Evolutionary conservation across 148 eudicot species (phyloP).

Genomic region (Agrostemma githago): DNA sequence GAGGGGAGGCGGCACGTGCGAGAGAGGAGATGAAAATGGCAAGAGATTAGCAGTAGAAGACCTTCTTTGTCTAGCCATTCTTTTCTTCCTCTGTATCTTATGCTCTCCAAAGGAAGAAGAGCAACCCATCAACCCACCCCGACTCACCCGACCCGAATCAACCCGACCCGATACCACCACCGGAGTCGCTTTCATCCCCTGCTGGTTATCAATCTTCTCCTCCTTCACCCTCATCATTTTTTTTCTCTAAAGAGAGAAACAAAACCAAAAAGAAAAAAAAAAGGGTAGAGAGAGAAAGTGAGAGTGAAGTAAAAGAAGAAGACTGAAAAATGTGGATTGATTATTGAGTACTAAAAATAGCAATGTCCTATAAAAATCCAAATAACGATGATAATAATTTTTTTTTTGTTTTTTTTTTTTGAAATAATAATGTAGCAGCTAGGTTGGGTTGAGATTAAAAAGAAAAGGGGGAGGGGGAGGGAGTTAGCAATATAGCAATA

Average conservation of each 20-base stretch:
- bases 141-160: slow-evolving; percentile 20
- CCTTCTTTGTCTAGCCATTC: slow-evolving; percentile 33
- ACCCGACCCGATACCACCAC: neutral
- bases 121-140: neutral
- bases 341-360: slow-evolving; percentile 29
- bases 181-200: too few relatives aligned
- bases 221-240: slow-evolving; percentile 23
- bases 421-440: too few relatives aligned
- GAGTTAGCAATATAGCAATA: neutral
- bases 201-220: neutral
- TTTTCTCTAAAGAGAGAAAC: slow-evolving; percentile 9
- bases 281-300: neutral
- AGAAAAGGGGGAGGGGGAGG: neutral
- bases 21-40: slow-evolving; percentile 16
- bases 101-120: slow-evolving; percentile 22
- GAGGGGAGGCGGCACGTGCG: slow-evolving; percentile 23
- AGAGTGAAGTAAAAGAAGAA: neutral
- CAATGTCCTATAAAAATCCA: slow-evolving; percentile 19
- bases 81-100: slow-evolving; percentile 36
- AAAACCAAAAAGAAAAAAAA: neutral
- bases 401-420: too few relatives aligned
- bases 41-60: slow-evolving; percentile 25
- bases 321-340: slow-evolving; percentile 25
- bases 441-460: neutral
- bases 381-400: neutral